These are phyloP conservation scores for Rhodotorula sp. DNA, from an alignment of 1,284 basidiomycete species.

Conservation along the genomic window DNA sequence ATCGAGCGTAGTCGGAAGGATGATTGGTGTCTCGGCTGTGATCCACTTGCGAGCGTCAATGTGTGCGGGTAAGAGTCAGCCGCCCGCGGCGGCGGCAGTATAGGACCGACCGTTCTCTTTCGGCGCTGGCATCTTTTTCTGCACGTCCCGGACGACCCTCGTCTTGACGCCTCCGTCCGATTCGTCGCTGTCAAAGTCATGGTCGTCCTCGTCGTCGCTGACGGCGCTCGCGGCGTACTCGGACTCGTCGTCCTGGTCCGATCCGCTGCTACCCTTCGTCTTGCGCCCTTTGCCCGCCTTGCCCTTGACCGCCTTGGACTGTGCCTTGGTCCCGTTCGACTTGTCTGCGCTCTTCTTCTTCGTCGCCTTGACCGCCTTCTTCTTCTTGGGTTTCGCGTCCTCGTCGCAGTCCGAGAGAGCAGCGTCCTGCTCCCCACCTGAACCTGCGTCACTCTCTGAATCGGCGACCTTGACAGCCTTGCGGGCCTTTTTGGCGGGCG, in stretches of 20 bases:
- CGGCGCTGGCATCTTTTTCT: constrained; percentile 29
- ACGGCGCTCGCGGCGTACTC: constrained; percentile 12
- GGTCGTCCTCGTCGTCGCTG: constrained; percentile 4
- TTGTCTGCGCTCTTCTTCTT: not conserved
- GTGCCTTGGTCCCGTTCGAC: not conserved
- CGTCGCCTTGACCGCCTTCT: constrained; percentile 4
- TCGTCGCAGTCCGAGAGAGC: not conserved
- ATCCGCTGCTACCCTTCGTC: not conserved
- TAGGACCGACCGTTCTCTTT: constrained; percentile 25
- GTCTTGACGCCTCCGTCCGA: constrained; percentile 33
- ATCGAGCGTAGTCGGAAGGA: constrained; percentile 45
- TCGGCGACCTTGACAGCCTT: not conserved
- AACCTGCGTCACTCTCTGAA: not conserved
- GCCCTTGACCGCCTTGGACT: constrained; percentile 9
- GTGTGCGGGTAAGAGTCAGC: not conserved
- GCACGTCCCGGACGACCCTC: constrained; percentile 21
- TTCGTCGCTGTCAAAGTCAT: constrained; percentile 15
- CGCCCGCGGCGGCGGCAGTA: not conserved
- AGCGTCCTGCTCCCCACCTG: not conserved
- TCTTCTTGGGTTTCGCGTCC: not conserved
- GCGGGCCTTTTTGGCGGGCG: constrained; percentile 1
- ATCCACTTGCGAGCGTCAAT: not conserved
- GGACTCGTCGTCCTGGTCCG: constrained; percentile 9
- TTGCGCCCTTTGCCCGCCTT: constrained; percentile 18
- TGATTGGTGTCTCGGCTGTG: constrained; percentile 35